These are phyloP conservation scores for Anisodus acutangulus DNA, from an alignment of 257 asterid genomes.

Conservation along the genomic window DNA sequence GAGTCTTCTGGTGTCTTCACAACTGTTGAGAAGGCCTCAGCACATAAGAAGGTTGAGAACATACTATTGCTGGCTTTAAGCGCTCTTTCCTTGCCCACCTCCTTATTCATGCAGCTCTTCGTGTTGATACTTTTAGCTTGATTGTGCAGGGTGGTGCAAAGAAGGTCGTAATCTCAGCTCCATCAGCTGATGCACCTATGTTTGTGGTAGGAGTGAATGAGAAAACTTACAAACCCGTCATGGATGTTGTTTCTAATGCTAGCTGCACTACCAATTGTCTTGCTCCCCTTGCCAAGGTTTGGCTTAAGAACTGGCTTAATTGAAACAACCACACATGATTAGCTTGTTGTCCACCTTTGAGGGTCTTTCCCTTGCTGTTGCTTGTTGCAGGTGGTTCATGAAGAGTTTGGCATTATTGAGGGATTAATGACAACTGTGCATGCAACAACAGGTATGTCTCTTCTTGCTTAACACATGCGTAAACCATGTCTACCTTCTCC, in stretches of 20 bases:
- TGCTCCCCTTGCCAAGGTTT: constrained; percentile 98
- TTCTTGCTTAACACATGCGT: neutral
- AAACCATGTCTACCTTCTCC: constrained; percentile 15
- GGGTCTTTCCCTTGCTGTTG: neutral
- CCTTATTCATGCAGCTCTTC: constrained; percentile 20
- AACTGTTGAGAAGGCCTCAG: constrained; percentile 79
- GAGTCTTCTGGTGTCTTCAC: constrained; percentile 97
- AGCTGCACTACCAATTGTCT: constrained; percentile 99
- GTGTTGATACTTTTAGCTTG: constrained; percentile 25
- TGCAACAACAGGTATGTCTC: constrained; percentile 83
- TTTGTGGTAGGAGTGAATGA: constrained; percentile 98
- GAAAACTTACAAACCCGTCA: constrained; percentile 74
- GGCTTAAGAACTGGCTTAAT: constrained; percentile 1
- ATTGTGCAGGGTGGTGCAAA: constrained; percentile 91
- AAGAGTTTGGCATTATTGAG: constrained; percentile 94
- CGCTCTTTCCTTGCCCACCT: neutral
- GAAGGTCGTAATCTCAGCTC: constrained; percentile 96
- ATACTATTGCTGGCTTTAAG: neutral
- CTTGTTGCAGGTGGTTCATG: constrained; percentile 79
- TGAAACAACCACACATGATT: neutral
- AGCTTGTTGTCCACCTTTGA: neutral
- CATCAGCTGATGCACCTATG: constrained; percentile 99
- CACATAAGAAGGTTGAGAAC: constrained; percentile 75
- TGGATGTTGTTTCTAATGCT: constrained; percentile 98
- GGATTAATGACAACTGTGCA: constrained; percentile 99